Percentiles rank a stretch among this genome's conserved stretches.
phyloP scores from a whole-genome alignment of 441 rosid genomes.

The Sinapis alba region DNA sequence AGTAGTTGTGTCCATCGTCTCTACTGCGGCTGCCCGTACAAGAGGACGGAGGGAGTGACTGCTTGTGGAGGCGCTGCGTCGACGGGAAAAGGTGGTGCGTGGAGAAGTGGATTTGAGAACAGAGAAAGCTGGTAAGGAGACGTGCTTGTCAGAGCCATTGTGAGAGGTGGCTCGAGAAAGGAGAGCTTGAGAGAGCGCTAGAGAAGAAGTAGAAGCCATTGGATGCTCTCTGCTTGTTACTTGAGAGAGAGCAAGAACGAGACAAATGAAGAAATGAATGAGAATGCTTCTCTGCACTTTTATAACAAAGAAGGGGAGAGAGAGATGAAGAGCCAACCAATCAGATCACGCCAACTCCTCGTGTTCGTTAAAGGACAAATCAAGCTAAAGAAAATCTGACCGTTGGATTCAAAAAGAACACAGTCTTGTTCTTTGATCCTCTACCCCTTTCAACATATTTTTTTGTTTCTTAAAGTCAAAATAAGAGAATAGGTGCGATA shows the following conservation, averaged over 20 bases:
- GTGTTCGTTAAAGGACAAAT: slow-evolving; percentile 6
- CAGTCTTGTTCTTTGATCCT: slow-evolving; percentile 39
- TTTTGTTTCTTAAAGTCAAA: not conserved
- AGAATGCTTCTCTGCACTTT: slow-evolving; percentile 9
- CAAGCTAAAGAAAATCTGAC: slow-evolving; percentile 45
- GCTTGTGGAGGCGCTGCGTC: slow-evolving; percentile 13
- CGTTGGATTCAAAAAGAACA: slow-evolving; percentile 49
- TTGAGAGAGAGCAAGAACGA: not conserved
- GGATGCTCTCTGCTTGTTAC: slow-evolving; percentile 18
- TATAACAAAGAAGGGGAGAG: not conserved
- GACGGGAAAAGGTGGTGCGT: slow-evolving; percentile 10
- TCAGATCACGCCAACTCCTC: slow-evolving; percentile 37
- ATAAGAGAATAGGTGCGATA: not conserved
- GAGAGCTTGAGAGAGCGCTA: slow-evolving; percentile 70
- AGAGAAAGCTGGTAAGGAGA: slow-evolving; percentile 50
- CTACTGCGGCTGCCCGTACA: slow-evolving; percentile 36
- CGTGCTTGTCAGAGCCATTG: slow-evolving; percentile 40
- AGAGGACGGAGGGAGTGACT: slow-evolving; percentile 31
- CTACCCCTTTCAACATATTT: slow-evolving; percentile 42
- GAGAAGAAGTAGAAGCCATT: slow-evolving; percentile 82
- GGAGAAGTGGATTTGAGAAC: slow-evolving; percentile 45
- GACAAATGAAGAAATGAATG: not conserved
- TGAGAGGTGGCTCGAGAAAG: slow-evolving; percentile 53
- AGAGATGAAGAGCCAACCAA: not conserved
- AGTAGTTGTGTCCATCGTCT: slow-evolving; percentile 33